phyloP scores from a whole-genome alignment of 2,329 filamentous ascomycete genomes.

The Curvularia spicifera region DNA sequence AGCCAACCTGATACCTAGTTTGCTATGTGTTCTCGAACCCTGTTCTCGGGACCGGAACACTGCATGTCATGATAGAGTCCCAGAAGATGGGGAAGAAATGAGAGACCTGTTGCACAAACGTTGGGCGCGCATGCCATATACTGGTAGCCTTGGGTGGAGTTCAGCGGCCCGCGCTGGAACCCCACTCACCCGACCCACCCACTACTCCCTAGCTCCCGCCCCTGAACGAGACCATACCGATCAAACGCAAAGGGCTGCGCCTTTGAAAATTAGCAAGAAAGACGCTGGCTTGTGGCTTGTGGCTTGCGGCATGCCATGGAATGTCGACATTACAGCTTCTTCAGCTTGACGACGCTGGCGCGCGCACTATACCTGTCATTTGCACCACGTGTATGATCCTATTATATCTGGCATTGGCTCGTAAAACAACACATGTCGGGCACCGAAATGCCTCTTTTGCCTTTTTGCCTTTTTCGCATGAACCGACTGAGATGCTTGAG shows the following conservation, averaged over 20 bases:
- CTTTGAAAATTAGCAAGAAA: neutral
- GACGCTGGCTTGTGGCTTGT: neutral
- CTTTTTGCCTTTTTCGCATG: neutral
- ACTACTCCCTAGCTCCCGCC: neutral
- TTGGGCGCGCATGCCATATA: neutral
- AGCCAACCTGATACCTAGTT: neutral
- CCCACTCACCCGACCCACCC: conserved; percentile 1
- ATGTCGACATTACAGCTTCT: neutral
- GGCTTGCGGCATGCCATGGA: neutral
- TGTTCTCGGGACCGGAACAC: neutral
- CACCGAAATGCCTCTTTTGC: neutral
- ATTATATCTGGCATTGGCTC: neutral
- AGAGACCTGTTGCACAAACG: neutral
- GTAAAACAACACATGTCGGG: neutral
- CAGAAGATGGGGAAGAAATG: neutral
- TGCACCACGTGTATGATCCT: neutral
- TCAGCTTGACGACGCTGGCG: neutral
- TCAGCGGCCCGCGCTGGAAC: neutral
- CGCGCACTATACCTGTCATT: neutral
- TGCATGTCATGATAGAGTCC: neutral
- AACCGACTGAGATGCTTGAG: neutral
- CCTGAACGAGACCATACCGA: neutral
- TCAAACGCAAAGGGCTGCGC: neutral
- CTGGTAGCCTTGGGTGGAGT: neutral
- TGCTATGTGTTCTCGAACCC: neutral